Conservation (phyloP, 1,284 basidiomycete genomes). For the Apiotrichum porosum region DNA sequence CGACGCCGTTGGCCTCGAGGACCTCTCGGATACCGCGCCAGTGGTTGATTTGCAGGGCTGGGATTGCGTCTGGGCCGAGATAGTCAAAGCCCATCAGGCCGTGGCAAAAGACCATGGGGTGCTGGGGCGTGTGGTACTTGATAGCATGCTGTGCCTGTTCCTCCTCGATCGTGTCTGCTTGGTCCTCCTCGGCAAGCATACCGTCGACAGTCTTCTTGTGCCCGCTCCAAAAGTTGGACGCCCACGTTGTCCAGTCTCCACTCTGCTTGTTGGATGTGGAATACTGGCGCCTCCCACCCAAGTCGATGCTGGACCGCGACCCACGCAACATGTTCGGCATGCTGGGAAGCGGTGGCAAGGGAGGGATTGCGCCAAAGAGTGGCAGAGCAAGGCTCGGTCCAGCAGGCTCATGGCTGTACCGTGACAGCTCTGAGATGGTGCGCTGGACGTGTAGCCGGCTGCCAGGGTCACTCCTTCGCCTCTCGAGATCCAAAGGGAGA, state of each 20-base stretch:
- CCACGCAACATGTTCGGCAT: neutral
- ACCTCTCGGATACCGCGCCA: slow-evolving; percentile 94
- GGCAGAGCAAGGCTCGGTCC: neutral
- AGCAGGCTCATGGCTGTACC: neutral
- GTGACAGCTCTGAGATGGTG: slow-evolving; percentile 36
- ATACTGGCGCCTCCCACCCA: slow-evolving; percentile 2
- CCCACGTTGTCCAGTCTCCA: slow-evolving; percentile 6
- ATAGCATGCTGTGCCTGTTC: slow-evolving; percentile 58
- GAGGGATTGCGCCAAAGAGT: neutral
- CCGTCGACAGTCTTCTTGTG: slow-evolving; percentile 56
- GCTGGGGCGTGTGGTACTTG: slow-evolving; percentile 71
- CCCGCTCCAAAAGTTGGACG: neutral
- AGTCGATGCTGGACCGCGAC: neutral
- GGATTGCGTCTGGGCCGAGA: slow-evolving; percentile 36
- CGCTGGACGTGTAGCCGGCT: slow-evolving; percentile 35
- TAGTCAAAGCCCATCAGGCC: slow-evolving; percentile 80
- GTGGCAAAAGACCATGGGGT: slow-evolving; percentile 89
- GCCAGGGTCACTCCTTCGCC: neutral
- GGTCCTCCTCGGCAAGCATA: slow-evolving; percentile 59
- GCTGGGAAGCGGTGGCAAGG: neutral
- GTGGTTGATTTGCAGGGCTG: slow-evolving; percentile 70
- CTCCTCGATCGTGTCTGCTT: slow-evolving; percentile 54
- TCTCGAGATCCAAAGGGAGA: slow-evolving; percentile 19
- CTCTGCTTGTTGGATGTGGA: slow-evolving; percentile 2
- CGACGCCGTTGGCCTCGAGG: slow-evolving; percentile 77